A percentile compares a stretch with the other conserved stretches of the same genome.
Conservation (phyloP, 2,329 filamentous ascomycete species). For the Coniochaeta pulveracea region DNA sequence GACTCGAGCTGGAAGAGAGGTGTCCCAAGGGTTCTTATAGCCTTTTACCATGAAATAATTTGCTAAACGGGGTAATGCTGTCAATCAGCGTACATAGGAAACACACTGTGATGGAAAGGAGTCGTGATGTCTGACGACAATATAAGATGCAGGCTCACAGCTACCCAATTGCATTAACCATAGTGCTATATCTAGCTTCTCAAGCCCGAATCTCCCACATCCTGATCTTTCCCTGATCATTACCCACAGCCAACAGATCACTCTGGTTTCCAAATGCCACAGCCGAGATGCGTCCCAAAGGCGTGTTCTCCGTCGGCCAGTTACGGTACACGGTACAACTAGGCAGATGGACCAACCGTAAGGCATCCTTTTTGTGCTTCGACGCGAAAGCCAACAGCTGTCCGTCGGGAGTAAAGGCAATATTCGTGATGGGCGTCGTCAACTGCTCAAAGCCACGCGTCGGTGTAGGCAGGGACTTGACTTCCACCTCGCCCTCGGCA, state of each 20-base stretch:
- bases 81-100: no score
- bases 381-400: conserved; percentile 83
- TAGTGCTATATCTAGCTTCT: no score
- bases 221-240: conserved; percentile 77
- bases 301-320: conserved; percentile 89
- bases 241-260: conserved; percentile 71
- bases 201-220: conserved; percentile 79
- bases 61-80: no score
- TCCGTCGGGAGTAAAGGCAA: conserved; percentile 78
- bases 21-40: no score
- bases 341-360: conserved; percentile 80
- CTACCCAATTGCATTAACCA: no score
- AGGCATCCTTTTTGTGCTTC: conserved; percentile 75
- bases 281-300: conserved; percentile 69
- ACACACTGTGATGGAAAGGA: no score
- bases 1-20: no score
- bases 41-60: no score
- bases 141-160: no score
- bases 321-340: conserved; percentile 92
- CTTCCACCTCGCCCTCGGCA: conserved; percentile 22
- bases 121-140: no score
- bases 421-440: conserved; percentile 69
- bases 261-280: conserved; percentile 57
- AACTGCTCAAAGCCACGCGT: conserved; percentile 71
- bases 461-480: conserved; percentile 62